Evolutionary conservation across 1,284 basidiomycete genomes (phyloP).

Genomic region (Amylostereum areolatum): DNA sequence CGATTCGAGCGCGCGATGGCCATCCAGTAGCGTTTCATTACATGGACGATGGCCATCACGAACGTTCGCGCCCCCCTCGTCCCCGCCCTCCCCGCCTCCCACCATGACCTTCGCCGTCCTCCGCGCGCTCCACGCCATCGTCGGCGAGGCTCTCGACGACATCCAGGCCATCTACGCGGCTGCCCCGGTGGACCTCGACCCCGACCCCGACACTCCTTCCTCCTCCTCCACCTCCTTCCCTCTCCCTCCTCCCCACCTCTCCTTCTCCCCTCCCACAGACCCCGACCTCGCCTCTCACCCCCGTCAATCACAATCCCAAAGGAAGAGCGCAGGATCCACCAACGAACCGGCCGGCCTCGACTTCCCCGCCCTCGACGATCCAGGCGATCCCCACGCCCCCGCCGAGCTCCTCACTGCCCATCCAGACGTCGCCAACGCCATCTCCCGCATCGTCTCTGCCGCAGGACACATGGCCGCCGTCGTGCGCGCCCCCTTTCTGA

Average conservation of each 20-base stretch:
- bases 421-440: conserved; percentile 51
- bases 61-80: too few relatives aligned
- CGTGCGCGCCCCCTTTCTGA: conserved; percentile 61
- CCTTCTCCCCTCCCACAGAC: too few relatives aligned
- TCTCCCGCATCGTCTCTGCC: conserved; percentile 59
- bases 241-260: too few relatives aligned
- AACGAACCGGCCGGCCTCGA: conserved; percentile 30
- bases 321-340: too few relatives aligned
- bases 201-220: conserved; percentile 12
- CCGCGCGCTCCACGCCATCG: conserved; percentile 56
- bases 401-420: conserved; percentile 51
- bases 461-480: conserved; percentile 57
- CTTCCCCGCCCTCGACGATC: conserved; percentile 53
- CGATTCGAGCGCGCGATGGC: too few relatives aligned
- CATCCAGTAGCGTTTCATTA: too few relatives aligned
- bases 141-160: conserved; percentile 62
- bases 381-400: conserved; percentile 38
- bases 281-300: too few relatives aligned
- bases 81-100: too few relatives aligned
- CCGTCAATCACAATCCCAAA: too few relatives aligned
- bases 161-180: conserved; percentile 57
- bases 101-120: conserved; percentile 56
- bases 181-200: conserved; percentile 42
- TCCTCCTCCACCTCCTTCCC: conserved; percentile 1
- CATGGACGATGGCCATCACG: too few relatives aligned